Conservation (phyloP, 2,329 filamentous ascomycete species). For the Aotearoamyces nothofagi region DNA sequence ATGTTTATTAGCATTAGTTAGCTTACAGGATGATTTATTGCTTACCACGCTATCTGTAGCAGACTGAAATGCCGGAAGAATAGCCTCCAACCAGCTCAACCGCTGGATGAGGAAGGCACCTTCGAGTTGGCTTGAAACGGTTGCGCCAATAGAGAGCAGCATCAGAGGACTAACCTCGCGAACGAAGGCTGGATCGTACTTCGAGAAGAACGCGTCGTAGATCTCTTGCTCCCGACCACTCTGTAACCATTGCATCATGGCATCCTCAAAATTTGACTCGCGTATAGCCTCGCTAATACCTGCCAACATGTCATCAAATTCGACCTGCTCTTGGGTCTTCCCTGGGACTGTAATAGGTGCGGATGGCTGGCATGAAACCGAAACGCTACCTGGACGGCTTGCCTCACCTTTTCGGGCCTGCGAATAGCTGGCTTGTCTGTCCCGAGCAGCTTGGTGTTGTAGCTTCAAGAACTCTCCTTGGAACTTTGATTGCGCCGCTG, state of each 20-base stretch:
- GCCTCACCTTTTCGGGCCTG: slow-evolving; percentile 2
- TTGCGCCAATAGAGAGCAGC: slow-evolving; percentile 48
- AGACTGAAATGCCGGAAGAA: slow-evolving; percentile 33
- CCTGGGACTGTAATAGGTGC: slow-evolving; percentile 20
- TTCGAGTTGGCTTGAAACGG: slow-evolving; percentile 41
- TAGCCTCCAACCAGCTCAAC: slow-evolving; percentile 43
- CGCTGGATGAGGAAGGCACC: slow-evolving; percentile 37
- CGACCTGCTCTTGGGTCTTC: slow-evolving; percentile 31
- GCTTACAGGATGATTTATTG: slow-evolving; percentile 1
- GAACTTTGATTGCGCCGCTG: slow-evolving; percentile 50
- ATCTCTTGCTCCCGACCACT: slow-evolving; percentile 45
- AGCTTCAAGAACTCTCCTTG: slow-evolving; percentile 48
- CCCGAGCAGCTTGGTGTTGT: slow-evolving; percentile 31
- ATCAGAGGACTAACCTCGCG: slow-evolving; percentile 43
- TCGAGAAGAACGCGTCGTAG: slow-evolving; percentile 38
- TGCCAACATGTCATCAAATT: slow-evolving; percentile 38
- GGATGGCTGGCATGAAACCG: background rate
- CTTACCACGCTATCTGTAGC: slow-evolving; percentile 20
- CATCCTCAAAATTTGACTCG: slow-evolving; percentile 43
- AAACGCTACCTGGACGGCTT: background rate
- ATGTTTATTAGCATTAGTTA: slow-evolving; percentile 13
- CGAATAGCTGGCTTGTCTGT: slow-evolving; percentile 16
- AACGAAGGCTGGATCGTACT: slow-evolving; percentile 35
- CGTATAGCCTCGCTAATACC: slow-evolving; percentile 48
- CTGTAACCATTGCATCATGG: slow-evolving; percentile 53